Conservation (phyloP, 305 asterid genomes). For the Ajuga reptans region DNA sequence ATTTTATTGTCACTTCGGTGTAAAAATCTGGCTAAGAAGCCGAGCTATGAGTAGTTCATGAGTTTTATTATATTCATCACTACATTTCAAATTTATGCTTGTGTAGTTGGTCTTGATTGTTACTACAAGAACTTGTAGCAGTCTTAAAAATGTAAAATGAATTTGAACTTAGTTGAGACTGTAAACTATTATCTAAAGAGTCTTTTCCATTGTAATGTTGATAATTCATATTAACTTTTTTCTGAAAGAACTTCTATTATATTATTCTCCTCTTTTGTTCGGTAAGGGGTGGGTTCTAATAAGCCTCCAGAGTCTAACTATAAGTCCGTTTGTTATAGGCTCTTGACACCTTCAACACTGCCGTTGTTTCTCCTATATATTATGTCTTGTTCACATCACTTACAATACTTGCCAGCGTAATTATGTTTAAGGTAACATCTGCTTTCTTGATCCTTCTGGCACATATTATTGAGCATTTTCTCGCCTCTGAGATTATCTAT, state of each 20-base stretch:
- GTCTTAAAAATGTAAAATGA: not conserved
- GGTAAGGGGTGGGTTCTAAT: too few species aligned
- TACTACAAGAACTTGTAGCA: not conserved
- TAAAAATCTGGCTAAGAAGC: not conserved
- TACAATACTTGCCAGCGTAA: conserved; percentile 70
- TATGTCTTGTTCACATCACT: conserved; percentile 79
- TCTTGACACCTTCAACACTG: conserved; percentile 84
- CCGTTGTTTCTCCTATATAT: conserved; percentile 82
- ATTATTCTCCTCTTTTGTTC: not conserved
- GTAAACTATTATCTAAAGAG: not conserved
- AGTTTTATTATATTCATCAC: not conserved
- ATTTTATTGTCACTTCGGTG: not conserved
- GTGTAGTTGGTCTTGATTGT: not conserved
- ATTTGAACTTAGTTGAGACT: not conserved
- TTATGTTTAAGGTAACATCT: conserved; percentile 68
- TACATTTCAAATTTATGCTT: not conserved
- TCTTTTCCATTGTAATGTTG: not conserved
- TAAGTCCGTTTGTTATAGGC: conserved; percentile 44
- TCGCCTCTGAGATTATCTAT: not conserved
- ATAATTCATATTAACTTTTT: not conserved
- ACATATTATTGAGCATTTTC: not conserved
- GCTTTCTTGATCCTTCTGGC: not conserved
- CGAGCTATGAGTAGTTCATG: not conserved
- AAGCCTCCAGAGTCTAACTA: not conserved
- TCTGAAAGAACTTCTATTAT: not conserved